Evolutionary conservation across 164 flowering plant genomes (phyloP).

Genomic region (Piper betle): DNA sequence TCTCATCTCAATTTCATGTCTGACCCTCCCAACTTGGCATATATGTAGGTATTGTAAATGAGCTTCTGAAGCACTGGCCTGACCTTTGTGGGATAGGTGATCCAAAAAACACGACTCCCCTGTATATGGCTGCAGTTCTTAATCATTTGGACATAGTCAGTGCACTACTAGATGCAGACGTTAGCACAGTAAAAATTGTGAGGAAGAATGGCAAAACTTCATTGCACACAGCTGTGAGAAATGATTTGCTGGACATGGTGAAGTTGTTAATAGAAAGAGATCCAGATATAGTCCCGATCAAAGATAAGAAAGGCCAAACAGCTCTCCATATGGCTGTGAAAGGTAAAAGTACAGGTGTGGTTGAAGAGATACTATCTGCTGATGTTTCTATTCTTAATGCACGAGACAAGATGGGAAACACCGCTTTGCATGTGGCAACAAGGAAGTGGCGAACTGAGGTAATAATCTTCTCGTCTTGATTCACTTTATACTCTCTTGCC

Average conservation of each 20-base stretch:
- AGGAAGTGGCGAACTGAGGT: constrained; percentile 83
- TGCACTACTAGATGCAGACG: constrained; percentile 71
- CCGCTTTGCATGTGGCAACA: no score
- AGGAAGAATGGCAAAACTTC: constrained; percentile 95
- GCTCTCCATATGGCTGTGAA: constrained; percentile 99
- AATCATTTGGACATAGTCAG: constrained; percentile 75
- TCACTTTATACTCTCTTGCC: no score
- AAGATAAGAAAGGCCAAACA: constrained; percentile 95
- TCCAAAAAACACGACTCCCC: constrained; percentile 73
- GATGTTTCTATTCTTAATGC: constrained; percentile 63
- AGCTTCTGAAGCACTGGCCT: constrained; percentile 65
- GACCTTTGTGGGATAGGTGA: constrained; percentile 64
- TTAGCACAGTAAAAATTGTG: constrained; percentile 44
- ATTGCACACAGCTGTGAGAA: constrained; percentile 72
- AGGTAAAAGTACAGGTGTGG: constrained; percentile 52
- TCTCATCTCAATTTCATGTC: background rate
- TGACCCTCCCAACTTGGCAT: no score
- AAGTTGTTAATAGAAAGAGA: constrained; percentile 58
- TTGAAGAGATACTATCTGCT: constrained; percentile 63
- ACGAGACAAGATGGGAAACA: constrained; percentile 85
- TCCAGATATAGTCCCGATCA: constrained; percentile 58
- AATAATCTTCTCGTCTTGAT: background rate
- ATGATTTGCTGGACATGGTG: constrained; percentile 47
- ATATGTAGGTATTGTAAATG: constrained; percentile 51
- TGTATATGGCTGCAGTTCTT: constrained; percentile 73